Evolutionary conservation across 83 land plant genomes (phyloP).

Genomic region (Picea mariana): DNA sequence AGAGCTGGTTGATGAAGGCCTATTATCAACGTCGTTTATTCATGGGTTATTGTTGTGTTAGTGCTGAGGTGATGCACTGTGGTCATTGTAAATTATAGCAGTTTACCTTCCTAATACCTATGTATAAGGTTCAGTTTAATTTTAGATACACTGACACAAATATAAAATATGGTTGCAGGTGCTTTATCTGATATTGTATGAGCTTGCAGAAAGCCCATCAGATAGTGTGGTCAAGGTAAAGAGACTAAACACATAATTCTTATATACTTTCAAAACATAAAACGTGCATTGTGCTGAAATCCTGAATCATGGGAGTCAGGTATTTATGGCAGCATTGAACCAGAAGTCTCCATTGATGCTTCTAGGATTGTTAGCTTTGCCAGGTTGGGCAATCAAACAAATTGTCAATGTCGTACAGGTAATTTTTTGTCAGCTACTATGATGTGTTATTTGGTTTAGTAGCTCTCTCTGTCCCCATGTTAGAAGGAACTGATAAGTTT

Average conservation of each 20-base stretch:
- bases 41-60: conserved; percentile 91
- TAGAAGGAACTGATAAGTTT: too few species aligned
- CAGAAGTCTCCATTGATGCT: conserved; percentile 31
- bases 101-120: not conserved
- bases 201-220: conserved; percentile 42
- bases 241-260: not conserved
- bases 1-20: conserved; percentile 70
- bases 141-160: not conserved
- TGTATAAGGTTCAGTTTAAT: not conserved
- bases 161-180: conserved; percentile 41
- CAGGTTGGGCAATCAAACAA: conserved; percentile 91
- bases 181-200: conserved; percentile 64
- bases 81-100: not conserved
- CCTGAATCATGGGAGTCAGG: conserved; percentile 36
- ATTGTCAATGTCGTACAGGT: conserved; percentile 87
- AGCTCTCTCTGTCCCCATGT: too few species aligned
- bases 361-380: conserved; percentile 40
- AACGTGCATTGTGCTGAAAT: not conserved
- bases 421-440: conserved; percentile 5
- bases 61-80: conserved; percentile 67
- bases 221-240: conserved; percentile 54
- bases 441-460: too few species aligned
- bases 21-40: conserved; percentile 85
- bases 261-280: not conserved
- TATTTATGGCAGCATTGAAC: conserved; percentile 29